A percentile compares a stretch with the other conserved stretches of the same genome.
Evolutionary conservation across 1,139 yeast genomes (phyloP).

Genomic region (Blastobotrys persicus): DNA sequence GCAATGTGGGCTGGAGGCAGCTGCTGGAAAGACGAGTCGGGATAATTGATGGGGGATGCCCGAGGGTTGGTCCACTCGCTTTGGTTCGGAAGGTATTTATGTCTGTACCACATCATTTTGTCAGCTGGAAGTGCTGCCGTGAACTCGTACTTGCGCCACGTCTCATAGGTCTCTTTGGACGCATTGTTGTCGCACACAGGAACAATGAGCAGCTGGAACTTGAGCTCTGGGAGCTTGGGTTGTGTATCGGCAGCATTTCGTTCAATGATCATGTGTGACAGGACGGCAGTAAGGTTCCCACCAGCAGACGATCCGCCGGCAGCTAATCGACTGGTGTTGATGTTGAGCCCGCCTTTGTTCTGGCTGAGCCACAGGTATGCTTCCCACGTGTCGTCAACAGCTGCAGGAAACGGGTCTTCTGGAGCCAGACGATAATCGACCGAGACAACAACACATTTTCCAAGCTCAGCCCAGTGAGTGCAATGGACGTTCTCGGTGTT

Average conservation of each 20-base stretch:
- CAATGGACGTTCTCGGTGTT: constrained; percentile 41
- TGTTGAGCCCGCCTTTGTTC: constrained; percentile 29
- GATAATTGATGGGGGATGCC: constrained; percentile 12
- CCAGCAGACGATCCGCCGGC: constrained; percentile 49
- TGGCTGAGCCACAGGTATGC: constrained; percentile 28
- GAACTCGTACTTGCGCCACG: constrained; percentile 8
- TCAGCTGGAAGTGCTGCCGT: constrained; percentile 9
- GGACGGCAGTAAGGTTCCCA: constrained; percentile 41
- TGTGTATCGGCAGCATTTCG: background rate
- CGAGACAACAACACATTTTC: constrained; percentile 17
- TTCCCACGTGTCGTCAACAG: constrained; percentile 47
- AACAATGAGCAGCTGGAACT: constrained; percentile 45
- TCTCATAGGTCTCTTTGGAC: background rate
- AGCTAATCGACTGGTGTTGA: constrained; percentile 40
- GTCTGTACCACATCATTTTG: constrained; percentile 10
- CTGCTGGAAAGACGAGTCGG: constrained; percentile 10
- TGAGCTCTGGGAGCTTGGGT: constrained; percentile 47
- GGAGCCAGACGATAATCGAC: constrained; percentile 50
- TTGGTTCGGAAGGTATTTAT: constrained; percentile 1
- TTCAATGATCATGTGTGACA: constrained; percentile 8
- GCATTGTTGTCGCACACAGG: constrained; percentile 30
- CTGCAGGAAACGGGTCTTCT: constrained; percentile 49
- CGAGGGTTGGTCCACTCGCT: constrained; percentile 4
- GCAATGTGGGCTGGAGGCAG: constrained; percentile 11
- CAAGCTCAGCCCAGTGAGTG: constrained; percentile 9